phyloP scores from a whole-genome alignment of 441 rosid species.

The Manihot esculenta region DNA sequence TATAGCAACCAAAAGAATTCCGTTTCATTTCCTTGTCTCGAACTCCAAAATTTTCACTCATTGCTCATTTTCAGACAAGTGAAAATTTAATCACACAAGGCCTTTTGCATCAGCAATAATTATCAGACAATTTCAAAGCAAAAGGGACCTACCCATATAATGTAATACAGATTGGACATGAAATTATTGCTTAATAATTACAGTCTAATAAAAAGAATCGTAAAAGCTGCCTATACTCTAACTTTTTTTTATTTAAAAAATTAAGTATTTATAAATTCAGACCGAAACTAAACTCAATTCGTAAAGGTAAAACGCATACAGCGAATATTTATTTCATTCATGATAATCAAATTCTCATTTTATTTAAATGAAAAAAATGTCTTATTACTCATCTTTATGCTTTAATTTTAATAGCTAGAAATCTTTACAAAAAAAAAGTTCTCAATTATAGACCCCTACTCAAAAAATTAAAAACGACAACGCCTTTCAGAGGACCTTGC shows the following conservation, averaged over 20 bases:
- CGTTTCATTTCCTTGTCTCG: not conserved
- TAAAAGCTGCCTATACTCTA: not conserved
- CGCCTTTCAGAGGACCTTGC: slow-evolving; percentile 23
- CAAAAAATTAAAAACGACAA: not conserved
- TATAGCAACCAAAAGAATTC: not conserved
- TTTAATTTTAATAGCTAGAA: not conserved
- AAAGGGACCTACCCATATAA: not conserved
- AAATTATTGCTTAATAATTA: slow-evolving; percentile 20
- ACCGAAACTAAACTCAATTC: too few species aligned
- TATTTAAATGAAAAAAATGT: too few species aligned
- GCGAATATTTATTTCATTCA: too few species aligned
- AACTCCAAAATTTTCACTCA: not conserved
- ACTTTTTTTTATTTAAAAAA: too few species aligned
- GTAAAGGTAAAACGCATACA: too few species aligned
- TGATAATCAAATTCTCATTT: too few species aligned
- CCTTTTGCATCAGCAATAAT: not conserved
- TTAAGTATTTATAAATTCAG: too few species aligned
- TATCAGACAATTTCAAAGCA: not conserved
- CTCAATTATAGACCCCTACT: not conserved
- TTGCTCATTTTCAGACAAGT: not conserved
- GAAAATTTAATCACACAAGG: not conserved
- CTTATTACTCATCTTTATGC: too few species aligned
- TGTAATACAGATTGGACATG: not conserved
- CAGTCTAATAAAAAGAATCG: not conserved
- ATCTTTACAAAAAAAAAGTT: not conserved